Base-by-base conservation (phyloP, 1,284 basidiomycete genomes). In the Tilletia setariae region DNA sequence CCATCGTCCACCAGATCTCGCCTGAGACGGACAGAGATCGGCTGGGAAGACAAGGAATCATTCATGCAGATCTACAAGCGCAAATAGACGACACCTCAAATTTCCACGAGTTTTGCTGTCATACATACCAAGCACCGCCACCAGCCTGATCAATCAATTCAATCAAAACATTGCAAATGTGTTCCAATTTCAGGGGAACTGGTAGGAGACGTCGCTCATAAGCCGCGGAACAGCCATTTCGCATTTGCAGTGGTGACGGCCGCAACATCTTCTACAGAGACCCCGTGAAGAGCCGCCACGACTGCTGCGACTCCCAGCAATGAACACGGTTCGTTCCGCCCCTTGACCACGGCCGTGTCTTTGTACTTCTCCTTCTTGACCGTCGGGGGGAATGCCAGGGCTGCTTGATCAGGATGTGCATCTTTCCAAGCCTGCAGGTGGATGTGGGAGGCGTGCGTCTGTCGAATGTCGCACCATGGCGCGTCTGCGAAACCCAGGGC, bases 251-350 rank as follows among this genome's bases (percentile, higher is more conserved):
- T 70, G 11, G 79, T 77, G 11, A 69, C 70, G 19, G 67, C 35
- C 9, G 87, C 86, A 0, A 94, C 84, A 65, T 87, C 84, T 70
- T 90, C 87, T 35, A 91, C 84, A 0, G 86, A 72, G 3, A 88
- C 78, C 0, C 85, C 86, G 49, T 87, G 86, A 44, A 92, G 79
- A 68, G 84, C 83, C 64, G 90, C 86, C 9, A 93, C 84, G 64
- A 92, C 88, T 86, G 90, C 91, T 9, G 91, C 92, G 15, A 94
- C 88, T 15, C 87, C 86, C 1, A 89, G 90, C 46, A 91, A 87
- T 2, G 88, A 85, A 21, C 85, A 86, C 0, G 93, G 91, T 79
- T 94, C 93, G 77, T 91, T 92, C 21, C 93, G 85, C 0, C 91
- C 90, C 82, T 94, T 94, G 61, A 93, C 89, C 0, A 88, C 85